These are phyloP conservation scores for Pseudocercospora macadamiae DNA, from an alignment of 2,329 filamentous ascomycete genomes.

Conservation along the genomic window DNA sequence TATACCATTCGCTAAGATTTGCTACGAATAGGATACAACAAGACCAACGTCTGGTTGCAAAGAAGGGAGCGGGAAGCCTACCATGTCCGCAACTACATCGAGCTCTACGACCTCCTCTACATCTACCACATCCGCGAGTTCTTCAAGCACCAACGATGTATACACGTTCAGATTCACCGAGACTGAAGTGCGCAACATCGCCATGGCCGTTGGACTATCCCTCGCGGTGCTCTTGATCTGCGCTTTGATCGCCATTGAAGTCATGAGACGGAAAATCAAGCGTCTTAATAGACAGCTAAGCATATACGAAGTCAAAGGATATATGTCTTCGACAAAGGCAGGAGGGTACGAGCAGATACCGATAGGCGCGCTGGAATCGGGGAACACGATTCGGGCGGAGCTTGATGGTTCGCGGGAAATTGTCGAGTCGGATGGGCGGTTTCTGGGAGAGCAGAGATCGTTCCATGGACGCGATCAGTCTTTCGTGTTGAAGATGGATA, in stretches of 20 bases:
- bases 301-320: background rate
- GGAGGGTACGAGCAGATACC: background rate
- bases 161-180: constrained; percentile 21
- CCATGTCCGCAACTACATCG: constrained; percentile 8
- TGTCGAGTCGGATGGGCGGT: background rate
- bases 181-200: constrained; percentile 17
- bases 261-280: constrained; percentile 19
- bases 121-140: background rate
- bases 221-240: constrained; percentile 20
- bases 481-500: background rate
- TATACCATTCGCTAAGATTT: background rate
- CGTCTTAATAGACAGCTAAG: constrained; percentile 11
- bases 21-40: background rate
- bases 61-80: background rate
- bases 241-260: constrained; percentile 15
- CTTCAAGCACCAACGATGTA: constrained; percentile 11
- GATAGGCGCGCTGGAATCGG: background rate
- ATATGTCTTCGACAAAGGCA: background rate
- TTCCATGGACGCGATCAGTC: background rate
- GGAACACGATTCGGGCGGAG: background rate
- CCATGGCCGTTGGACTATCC: constrained; percentile 19
- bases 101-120: constrained; percentile 4
- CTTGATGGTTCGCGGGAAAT: background rate
- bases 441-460: background rate
- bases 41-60: too few species aligned